Evolutionary conservation across 2,329 filamentous ascomycete species (phyloP).

Genomic region (Colletotrichum abscissum): DNA sequence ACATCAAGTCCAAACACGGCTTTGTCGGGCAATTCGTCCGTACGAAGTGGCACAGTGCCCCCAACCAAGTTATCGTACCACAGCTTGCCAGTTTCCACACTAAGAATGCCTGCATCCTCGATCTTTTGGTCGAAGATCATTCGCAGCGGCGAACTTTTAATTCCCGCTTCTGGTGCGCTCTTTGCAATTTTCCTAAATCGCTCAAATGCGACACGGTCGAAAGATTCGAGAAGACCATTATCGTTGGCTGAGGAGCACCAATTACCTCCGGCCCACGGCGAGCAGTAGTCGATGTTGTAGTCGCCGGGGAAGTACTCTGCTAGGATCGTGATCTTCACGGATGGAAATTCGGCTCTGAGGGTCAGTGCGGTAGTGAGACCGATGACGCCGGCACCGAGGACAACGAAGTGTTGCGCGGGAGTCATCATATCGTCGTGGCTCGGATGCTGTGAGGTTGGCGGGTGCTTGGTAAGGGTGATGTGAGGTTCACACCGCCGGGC

Average conservation of each 20-base stretch:
- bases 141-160: constrained; percentile 32
- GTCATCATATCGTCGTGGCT: not conserved
- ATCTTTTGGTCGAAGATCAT: constrained; percentile 39
- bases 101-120: constrained; percentile 44
- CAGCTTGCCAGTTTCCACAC: constrained; percentile 47
- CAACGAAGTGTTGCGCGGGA: constrained; percentile 52
- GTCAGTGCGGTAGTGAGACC: constrained; percentile 79
- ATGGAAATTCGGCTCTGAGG: constrained; percentile 49
- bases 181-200: constrained; percentile 33
- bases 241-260: constrained; percentile 69
- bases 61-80: constrained; percentile 55
- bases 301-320: constrained; percentile 95
- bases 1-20: constrained; percentile 49
- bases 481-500: not conserved
- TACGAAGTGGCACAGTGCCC: constrained; percentile 43
- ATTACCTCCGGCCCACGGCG: constrained; percentile 89
- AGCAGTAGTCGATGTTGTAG: constrained; percentile 91
- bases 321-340: constrained; percentile 69
- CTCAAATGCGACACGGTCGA: constrained; percentile 37
- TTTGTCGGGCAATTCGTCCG: constrained; percentile 45
- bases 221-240: constrained; percentile 45
- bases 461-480: not conserved
- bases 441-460: not conserved
- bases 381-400: constrained; percentile 78
- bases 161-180: constrained; percentile 28